phyloP scores from a whole-genome alignment of 805 yeast genomes.

The Candida jianshihensis region DNA sequence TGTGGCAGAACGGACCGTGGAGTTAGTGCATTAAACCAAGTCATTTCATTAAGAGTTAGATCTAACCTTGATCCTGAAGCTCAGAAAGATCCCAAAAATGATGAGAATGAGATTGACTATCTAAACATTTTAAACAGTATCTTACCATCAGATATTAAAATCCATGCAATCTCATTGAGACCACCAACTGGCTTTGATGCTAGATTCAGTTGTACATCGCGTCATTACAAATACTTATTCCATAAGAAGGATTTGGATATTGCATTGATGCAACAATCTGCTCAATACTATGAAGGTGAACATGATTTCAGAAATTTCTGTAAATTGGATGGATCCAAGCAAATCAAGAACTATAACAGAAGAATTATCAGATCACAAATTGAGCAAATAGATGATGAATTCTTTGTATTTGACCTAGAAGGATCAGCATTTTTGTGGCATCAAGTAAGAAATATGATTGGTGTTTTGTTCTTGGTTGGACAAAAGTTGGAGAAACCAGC shows the following conservation, averaged over 20 bases:
- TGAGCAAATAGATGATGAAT: constrained; percentile 30
- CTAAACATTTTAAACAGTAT: constrained; percentile 65
- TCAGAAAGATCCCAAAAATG: constrained; percentile 49
- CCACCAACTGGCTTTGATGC: constrained; percentile 88
- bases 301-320: constrained; percentile 95
- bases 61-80: constrained; percentile 60
- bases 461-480: constrained; percentile 72
- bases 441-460: constrained; percentile 95
- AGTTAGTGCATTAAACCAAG: constrained; percentile 97
- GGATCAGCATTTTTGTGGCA: constrained; percentile 97
- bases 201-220: constrained; percentile 76
- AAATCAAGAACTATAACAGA: constrained; percentile 73
- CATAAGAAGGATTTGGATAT: constrained; percentile 48
- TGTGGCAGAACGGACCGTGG: constrained; percentile 96
- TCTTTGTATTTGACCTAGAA: constrained; percentile 64
- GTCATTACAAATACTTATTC: constrained; percentile 86
- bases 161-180: constrained; percentile 75
- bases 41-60: constrained; percentile 71
- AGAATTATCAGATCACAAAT: constrained; percentile 50
- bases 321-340: constrained; percentile 90
- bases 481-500: constrained; percentile 61
- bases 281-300: constrained; percentile 53
- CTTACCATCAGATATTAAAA: constrained; percentile 73
- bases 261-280: constrained; percentile 63
- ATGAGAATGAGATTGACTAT: constrained; percentile 69